Evolutionary conservation across 495 filamentous ascomycete genomes (phyloP).

Genomic region (Podospora pseudopauciseta): DNA sequence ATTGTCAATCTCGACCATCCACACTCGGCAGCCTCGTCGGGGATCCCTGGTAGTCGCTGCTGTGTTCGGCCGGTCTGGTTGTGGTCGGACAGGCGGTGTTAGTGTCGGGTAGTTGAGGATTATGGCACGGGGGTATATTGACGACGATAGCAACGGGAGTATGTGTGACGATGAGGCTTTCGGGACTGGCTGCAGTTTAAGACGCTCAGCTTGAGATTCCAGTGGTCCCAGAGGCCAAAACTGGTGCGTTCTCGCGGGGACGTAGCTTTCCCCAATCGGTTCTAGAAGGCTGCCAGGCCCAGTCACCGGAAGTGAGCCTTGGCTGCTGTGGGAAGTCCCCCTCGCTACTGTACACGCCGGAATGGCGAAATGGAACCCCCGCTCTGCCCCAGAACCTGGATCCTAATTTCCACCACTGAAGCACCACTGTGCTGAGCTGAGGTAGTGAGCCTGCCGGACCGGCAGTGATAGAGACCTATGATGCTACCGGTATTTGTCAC

Average conservation of each 20-base stretch:
- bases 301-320: constrained; percentile 12
- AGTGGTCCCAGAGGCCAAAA: neutral
- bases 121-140: neutral
- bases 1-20: constrained; percentile 1
- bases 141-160: neutral
- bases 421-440: neutral
- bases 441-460: too few relatives aligned
- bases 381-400: constrained; percentile 11
- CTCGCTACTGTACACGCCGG: constrained; percentile 6
- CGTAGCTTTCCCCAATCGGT: constrained; percentile 22
- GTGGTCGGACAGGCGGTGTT: neutral
- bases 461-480: too few relatives aligned
- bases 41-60: neutral
- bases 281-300: constrained; percentile 19
- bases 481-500: neutral
- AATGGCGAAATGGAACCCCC: constrained; percentile 2
- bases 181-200: constrained; percentile 20
- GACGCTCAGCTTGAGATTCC: constrained; percentile 13
- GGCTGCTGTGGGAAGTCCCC: constrained; percentile 4
- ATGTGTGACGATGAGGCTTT: constrained; percentile 19
- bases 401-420: constrained; percentile 18
- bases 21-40: neutral
- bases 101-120: neutral
- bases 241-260: constrained; percentile 5
- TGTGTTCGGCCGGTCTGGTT: constrained; percentile 1